Percentiles rank a stretch among this genome's conserved stretches.
These are phyloP conservation scores for Lodderomyces oxycetoniae DNA, from an alignment of 1,139 yeast species.

Conservation along the genomic window DNA sequence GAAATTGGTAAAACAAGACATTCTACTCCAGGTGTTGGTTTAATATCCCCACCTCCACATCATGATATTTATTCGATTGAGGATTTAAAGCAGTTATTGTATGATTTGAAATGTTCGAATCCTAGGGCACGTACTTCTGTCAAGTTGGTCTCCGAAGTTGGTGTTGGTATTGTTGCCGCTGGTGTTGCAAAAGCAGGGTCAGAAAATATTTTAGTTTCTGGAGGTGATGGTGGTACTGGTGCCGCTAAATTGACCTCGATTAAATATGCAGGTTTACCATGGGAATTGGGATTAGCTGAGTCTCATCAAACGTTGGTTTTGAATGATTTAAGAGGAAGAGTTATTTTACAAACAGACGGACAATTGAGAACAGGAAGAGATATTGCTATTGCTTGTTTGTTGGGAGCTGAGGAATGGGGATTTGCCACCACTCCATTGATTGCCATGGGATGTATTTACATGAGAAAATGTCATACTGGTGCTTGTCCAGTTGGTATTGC, in stretches of 20 bases:
- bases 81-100: constrained; percentile 93
- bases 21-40: constrained; percentile 94
- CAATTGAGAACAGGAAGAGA: constrained; percentile 95
- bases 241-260: constrained; percentile 97
- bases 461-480: constrained; percentile 89
- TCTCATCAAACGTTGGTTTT: constrained; percentile 95
- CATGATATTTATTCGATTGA: constrained; percentile 98
- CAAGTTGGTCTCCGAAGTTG: constrained; percentile 94
- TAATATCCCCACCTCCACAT: constrained; percentile 97
- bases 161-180: constrained; percentile 98
- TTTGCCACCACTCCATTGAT: constrained; percentile 96
- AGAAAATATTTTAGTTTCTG: constrained; percentile 90
- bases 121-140: constrained; percentile 97
- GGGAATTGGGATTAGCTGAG: constrained; percentile 98
- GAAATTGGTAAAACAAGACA: constrained; percentile 94
- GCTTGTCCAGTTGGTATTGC: constrained; percentile 99
- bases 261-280: constrained; percentile 95
- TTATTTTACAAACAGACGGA: constrained; percentile 94
- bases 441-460: constrained; percentile 96
- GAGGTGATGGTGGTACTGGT: constrained; percentile 99
- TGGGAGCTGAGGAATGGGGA: constrained; percentile 99
- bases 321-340: constrained; percentile 94
- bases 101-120: constrained; percentile 93
- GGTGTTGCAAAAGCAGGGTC: constrained; percentile 99
- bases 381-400: constrained; percentile 89